These are phyloP conservation scores for Remersonia thermophila DNA, from an alignment of 2,329 filamentous ascomycete genomes.

Conservation along the genomic window DNA sequence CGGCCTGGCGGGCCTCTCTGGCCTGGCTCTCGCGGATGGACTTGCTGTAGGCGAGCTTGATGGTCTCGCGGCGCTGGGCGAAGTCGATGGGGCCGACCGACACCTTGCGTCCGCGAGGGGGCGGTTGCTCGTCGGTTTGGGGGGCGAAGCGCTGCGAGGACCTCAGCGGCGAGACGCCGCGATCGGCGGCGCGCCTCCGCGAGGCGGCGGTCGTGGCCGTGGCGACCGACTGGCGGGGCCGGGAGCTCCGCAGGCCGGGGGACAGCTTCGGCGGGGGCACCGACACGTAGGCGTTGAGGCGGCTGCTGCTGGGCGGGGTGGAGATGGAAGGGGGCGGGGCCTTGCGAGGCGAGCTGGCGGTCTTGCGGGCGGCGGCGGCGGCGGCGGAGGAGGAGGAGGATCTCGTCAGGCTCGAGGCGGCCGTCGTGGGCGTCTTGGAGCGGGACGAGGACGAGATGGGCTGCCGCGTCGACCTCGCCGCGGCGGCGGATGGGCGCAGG, in stretches of 20 bases:
- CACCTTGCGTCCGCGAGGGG: constrained; percentile 37
- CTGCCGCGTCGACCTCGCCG: constrained; percentile 28
- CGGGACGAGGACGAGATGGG: constrained; percentile 22
- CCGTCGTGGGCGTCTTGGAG: constrained; percentile 29
- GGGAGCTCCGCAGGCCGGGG: constrained; percentile 66
- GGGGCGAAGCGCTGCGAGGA: constrained; percentile 19
- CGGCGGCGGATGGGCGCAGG: constrained; percentile 29
- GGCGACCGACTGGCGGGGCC: constrained; percentile 69
- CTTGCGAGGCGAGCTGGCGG: constrained; percentile 24
- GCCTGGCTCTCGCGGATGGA: constrained; percentile 65
- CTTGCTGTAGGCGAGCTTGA: constrained; percentile 74
- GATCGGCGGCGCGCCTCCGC: constrained; percentile 51
- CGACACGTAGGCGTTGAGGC: constrained; percentile 63
- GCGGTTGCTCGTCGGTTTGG: constrained; percentile 28
- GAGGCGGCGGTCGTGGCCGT: constrained; percentile 60
- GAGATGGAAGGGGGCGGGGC: constrained; percentile 28
- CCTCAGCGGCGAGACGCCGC: constrained; percentile 34
- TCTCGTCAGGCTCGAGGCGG: constrained; percentile 25
- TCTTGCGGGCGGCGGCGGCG: no score
- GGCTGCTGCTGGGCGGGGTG: constrained; percentile 42
- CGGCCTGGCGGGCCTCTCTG: constrained; percentile 39
- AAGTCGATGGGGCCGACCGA: constrained; percentile 71
- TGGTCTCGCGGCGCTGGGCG: constrained; percentile 66
- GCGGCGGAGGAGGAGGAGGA: constrained; percentile 27
- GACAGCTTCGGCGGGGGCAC: constrained; percentile 60